phyloP scores from a whole-genome alignment of 495 filamentous ascomycete species.

The Tuber melanosporum region DNA sequence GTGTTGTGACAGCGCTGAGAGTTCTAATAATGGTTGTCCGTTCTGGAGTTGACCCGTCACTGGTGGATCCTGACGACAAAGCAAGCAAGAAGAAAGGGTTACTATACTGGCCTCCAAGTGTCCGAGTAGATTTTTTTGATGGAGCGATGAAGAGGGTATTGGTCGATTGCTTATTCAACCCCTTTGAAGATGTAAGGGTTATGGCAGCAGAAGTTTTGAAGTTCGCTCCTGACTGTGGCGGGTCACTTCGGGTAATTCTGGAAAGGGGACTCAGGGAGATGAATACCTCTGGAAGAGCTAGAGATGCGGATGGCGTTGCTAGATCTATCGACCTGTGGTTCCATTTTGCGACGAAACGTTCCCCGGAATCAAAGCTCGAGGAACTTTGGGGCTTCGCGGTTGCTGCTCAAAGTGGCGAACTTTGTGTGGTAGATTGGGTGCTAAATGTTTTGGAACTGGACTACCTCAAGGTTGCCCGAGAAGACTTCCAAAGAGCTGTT shows the following conservation, averaged over 20 bases:
- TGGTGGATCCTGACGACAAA: background rate
- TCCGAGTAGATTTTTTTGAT: conserved; percentile 51
- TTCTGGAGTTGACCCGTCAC: conserved; percentile 47
- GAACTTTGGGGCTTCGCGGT: conserved; percentile 16
- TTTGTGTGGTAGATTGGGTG: conserved; percentile 18
- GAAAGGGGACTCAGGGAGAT: conserved; percentile 26
- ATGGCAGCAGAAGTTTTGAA: conserved; percentile 56
- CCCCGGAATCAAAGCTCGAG: background rate
- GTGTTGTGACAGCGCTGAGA: conserved; percentile 73
- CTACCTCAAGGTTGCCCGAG: conserved; percentile 21
- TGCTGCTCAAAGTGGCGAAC: background rate
- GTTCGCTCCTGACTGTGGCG: conserved; percentile 20
- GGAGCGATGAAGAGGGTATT: conserved; percentile 50
- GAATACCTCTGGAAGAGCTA: conserved; percentile 40
- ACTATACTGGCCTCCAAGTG: conserved; percentile 13
- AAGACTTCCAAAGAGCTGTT: conserved; percentile 32
- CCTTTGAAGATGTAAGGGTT: conserved; percentile 85
- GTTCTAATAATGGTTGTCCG: conserved; percentile 56
- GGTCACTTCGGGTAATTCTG: conserved; percentile 24
- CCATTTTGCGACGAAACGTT: background rate
- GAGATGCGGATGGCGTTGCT: conserved; percentile 17
- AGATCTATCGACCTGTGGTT: conserved; percentile 17
- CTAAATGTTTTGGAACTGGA: conserved; percentile 26
- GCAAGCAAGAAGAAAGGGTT: conserved; percentile 21
- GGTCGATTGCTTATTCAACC: conserved; percentile 72